Percentiles rank a stretch among this genome's conserved stretches.
Evolutionary conservation across 352 stramenopile genomes (phyloP).

Genomic region (Pythium sp.): DNA sequence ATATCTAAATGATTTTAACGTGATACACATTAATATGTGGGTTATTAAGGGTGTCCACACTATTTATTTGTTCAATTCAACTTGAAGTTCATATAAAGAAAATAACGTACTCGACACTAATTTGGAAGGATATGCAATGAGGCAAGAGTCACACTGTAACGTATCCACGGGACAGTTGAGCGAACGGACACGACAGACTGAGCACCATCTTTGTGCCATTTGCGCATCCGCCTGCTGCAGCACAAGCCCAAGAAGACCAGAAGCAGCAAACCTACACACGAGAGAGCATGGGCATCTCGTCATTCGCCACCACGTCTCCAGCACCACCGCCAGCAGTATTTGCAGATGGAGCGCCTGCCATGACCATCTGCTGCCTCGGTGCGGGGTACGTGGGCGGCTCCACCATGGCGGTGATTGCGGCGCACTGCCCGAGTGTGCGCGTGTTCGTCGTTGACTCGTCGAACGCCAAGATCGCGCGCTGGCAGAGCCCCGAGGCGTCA

Average conservation of each 20-base stretch:
- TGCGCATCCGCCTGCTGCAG: not conserved
- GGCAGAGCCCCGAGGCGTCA: constrained; percentile 87
- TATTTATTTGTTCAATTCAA: no score
- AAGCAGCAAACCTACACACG: not conserved
- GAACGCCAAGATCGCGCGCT: constrained; percentile 96
- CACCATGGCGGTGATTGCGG: constrained; percentile 99
- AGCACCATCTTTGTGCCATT: not conserved
- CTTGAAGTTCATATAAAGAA: not conserved
- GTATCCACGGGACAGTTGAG: not conserved
- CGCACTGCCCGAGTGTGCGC: constrained; percentile 95
- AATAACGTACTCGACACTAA: not conserved
- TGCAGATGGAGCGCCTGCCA: constrained; percentile 30
- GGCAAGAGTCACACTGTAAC: not conserved
- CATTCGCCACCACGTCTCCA: not conserved
- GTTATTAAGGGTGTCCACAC: not conserved
- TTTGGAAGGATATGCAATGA: not conserved
- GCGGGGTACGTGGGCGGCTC: constrained; percentile 98
- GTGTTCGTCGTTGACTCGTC: constrained; percentile 98
- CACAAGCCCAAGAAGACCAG: not conserved
- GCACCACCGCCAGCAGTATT: constrained; percentile 25
- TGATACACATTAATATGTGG: not conserved
- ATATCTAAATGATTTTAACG: not conserved
- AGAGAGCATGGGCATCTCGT: not conserved
- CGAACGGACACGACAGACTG: not conserved
- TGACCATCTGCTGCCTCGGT: constrained; percentile 96